A percentile compares a stretch with the other conserved stretches of the same genome.
These are phyloP conservation scores for Dactylonectria macrodidyma DNA, from an alignment of 2,329 filamentous ascomycete species.

Conservation along the genomic window DNA sequence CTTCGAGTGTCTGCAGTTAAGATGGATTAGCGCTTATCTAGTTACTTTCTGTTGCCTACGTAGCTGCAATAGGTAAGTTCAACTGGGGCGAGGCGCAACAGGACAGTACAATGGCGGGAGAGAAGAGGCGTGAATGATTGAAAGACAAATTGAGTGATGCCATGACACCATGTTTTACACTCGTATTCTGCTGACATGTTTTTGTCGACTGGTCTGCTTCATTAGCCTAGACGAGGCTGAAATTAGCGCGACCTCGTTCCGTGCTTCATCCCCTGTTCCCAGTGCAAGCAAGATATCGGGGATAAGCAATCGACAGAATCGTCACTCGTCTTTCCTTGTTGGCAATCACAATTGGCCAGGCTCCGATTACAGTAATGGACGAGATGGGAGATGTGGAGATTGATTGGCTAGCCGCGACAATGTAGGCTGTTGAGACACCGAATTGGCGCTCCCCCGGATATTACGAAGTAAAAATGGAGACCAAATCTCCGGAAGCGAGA, in stretches of 20 bases:
- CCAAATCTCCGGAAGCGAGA: slow-evolving; percentile 46
- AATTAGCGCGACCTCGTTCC: background rate
- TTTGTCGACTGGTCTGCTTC: background rate
- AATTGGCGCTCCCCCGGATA: slow-evolving; percentile 39
- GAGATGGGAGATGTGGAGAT: slow-evolving; percentile 19
- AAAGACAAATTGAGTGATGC: no score
- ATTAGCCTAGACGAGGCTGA: background rate
- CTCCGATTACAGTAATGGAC: slow-evolving; percentile 24
- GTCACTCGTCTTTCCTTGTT: background rate
- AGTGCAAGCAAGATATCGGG: background rate
- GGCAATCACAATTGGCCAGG: slow-evolving; percentile 31
- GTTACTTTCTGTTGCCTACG: no score
- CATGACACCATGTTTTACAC: no score
- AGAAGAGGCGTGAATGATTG: no score
- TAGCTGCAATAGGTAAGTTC: no score
- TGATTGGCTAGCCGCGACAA: slow-evolving; percentile 38
- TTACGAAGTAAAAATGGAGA: slow-evolving; percentile 38
- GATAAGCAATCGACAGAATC: background rate
- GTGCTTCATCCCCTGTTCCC: background rate
- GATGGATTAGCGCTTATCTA: no score
- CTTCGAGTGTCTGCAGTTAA: no score
- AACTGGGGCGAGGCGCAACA: no score
- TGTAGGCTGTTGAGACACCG: slow-evolving; percentile 37
- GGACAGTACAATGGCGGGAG: no score
- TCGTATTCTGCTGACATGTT: no score